A percentile compares a stretch with the other conserved stretches of the same genome.
These are phyloP conservation scores for Rosellinia necatrix DNA, from an alignment of 2,329 filamentous ascomycete species.

Conservation along the genomic window DNA sequence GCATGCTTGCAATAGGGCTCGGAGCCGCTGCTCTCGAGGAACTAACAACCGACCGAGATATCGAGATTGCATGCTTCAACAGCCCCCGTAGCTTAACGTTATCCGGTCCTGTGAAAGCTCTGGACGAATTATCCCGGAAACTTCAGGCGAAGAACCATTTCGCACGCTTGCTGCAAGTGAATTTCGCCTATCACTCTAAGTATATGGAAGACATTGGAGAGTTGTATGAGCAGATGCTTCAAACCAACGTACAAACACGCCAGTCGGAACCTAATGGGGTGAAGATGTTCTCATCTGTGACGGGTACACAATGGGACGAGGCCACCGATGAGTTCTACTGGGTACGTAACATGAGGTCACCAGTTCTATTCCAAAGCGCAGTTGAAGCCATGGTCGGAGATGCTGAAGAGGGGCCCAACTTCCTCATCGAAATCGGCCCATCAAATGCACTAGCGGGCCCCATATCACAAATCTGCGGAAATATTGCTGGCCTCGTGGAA, in stretches of 20 bases:
- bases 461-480: conserved; percentile 27
- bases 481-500: neutral
- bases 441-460: conserved; percentile 22
- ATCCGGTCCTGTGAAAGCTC: conserved; percentile 31
- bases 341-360: conserved; percentile 33
- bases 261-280: neutral
- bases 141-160: conserved; percentile 34
- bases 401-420: conserved; percentile 3
- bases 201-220: conserved; percentile 32
- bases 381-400: conserved; percentile 8
- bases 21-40: conserved; percentile 21
- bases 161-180: conserved; percentile 37
- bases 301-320: neutral
- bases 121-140: conserved; percentile 24
- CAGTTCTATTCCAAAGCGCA: conserved; percentile 31
- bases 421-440: conserved; percentile 32
- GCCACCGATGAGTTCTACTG: conserved; percentile 28
- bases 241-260: neutral
- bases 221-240: conserved; percentile 25
- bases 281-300: conserved; percentile 5
- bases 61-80: conserved; percentile 35
- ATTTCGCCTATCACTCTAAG: conserved; percentile 42
- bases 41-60: conserved; percentile 30
- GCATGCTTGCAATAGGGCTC: conserved; percentile 41
- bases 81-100: conserved; percentile 38